Evolutionary conservation across 768 basidiomycete species (phyloP).

Genomic region (Paxillus rubicundulus): DNA sequence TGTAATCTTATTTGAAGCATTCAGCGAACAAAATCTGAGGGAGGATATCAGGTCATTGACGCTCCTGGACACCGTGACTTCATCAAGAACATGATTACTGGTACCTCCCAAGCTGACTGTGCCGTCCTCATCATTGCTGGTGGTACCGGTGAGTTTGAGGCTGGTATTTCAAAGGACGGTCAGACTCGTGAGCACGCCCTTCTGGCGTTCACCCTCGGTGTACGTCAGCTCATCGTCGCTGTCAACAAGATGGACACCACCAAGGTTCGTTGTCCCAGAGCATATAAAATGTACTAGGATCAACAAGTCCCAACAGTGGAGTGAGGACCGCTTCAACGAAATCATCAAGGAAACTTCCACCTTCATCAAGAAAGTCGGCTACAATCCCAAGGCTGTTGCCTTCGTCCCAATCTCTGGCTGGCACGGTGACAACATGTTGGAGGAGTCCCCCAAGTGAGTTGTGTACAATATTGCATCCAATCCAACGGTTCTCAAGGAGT

Average conservation of each 20-base stretch:
- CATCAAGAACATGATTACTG: constrained; percentile 99
- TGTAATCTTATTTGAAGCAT: constrained; percentile 27
- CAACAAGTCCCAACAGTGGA: constrained; percentile 65
- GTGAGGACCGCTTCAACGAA: constrained; percentile 99
- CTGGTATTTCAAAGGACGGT: constrained; percentile 99
- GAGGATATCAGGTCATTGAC: constrained; percentile 81
- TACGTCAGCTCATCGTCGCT: constrained; percentile 98
- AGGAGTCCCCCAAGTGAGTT: constrained; percentile 90
- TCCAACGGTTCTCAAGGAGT: constrained; percentile 15
- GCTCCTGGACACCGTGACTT: constrained; percentile 99
- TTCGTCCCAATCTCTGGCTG: constrained; percentile 99
- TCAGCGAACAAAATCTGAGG: neutral
- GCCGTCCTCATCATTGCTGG: constrained; percentile 99
- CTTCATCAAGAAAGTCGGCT: constrained; percentile 99
- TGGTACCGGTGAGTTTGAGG: constrained; percentile 99
- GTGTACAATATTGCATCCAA: neutral
- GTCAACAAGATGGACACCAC: constrained; percentile 99
- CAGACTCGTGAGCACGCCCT: constrained; percentile 99
- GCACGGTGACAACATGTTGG: constrained; percentile 99
- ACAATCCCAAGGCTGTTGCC: constrained; percentile 97
- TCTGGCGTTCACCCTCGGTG: constrained; percentile 99
- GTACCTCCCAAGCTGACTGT: constrained; percentile 99
- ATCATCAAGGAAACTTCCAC: constrained; percentile 96
- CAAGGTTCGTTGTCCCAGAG: constrained; percentile 51
- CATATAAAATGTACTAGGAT: neutral